Conservation (phyloP, 2,329 filamentous ascomycete genomes). For the Diaporthe sp. region DNA sequence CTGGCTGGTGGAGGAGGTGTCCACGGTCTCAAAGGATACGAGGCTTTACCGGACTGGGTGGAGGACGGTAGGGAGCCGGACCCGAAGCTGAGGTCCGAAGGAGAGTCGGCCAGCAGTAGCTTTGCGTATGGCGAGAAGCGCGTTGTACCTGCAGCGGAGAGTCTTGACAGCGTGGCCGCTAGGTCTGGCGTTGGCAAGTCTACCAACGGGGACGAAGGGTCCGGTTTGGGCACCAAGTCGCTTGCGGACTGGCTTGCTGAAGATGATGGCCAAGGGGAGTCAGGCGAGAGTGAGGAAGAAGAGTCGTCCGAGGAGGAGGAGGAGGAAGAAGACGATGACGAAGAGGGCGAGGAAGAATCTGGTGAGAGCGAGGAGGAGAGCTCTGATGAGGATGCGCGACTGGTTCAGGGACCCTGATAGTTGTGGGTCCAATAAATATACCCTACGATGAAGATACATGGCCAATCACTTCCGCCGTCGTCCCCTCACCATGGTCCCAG, state of each 20-base stretch:
- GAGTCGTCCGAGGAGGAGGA: constrained; percentile 65
- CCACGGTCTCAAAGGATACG: constrained; percentile 84
- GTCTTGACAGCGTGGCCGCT: constrained; percentile 70
- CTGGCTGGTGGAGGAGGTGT: constrained; percentile 82
- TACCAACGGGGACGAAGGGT: constrained; percentile 65
- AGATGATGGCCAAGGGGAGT: constrained; percentile 71
- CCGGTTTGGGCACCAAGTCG: constrained; percentile 75
- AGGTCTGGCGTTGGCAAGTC: constrained; percentile 48
- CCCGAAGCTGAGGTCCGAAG: constrained; percentile 74
- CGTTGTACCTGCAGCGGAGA: constrained; percentile 71
- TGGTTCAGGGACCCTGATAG: constrained; percentile 6
- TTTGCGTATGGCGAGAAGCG: constrained; percentile 56
- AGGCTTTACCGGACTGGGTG: constrained; percentile 88
- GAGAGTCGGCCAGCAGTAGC: constrained; percentile 57
- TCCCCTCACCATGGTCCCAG: not conserved
- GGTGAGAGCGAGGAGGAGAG: constrained; percentile 52
- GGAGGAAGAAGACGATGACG: constrained; percentile 66
- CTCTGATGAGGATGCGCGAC: constrained; percentile 14
- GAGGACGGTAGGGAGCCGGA: constrained; percentile 84
- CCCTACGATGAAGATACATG: not conserved
- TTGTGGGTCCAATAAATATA: not conserved
- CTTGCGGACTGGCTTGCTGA: constrained; percentile 95
- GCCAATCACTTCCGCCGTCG: not conserved
- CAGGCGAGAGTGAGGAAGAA: constrained; percentile 65
- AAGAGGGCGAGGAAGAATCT: constrained; percentile 61